Conservation (phyloP, 371 early-diverging fungal genomes). For the Capillidium heterosporum region DNA sequence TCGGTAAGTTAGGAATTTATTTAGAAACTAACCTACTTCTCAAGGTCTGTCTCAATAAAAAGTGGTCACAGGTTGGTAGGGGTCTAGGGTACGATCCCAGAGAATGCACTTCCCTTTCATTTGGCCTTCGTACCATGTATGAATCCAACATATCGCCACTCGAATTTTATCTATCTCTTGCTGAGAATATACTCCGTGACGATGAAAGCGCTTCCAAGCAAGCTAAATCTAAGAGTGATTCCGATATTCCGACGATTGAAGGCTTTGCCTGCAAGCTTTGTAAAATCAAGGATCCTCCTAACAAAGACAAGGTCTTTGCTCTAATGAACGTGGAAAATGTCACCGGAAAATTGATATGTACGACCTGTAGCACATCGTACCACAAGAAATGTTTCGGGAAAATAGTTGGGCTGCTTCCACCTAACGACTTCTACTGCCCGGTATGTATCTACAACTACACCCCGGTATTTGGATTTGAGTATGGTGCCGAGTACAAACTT, state of each 20-base stretch:
- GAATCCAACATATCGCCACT: slow-evolving; percentile 63
- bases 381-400: slow-evolving; percentile 57
- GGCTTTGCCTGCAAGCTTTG: too few species aligned
- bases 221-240: background rate
- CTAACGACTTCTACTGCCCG: slow-evolving; percentile 68
- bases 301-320: slow-evolving; percentile 9
- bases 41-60: slow-evolving; percentile 58
- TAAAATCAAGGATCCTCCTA: too few species aligned
- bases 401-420: slow-evolving; percentile 37
- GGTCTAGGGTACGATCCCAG: slow-evolving; percentile 53
- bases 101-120: slow-evolving; percentile 69
- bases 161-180: slow-evolving; percentile 43
- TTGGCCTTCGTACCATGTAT: slow-evolving; percentile 62
- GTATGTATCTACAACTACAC: slow-evolving; percentile 57
- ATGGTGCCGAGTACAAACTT: slow-evolving; percentile 57
- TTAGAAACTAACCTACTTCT: background rate
- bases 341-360: background rate
- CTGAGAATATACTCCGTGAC: background rate
- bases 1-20: slow-evolving; percentile 20
- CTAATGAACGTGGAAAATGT: slow-evolving; percentile 9
- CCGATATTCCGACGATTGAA: background rate
- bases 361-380: slow-evolving; percentile 65
- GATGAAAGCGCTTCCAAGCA: background rate
- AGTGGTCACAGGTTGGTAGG: slow-evolving; percentile 85
- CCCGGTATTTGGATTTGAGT: slow-evolving; percentile 84